Evolutionary conservation across 768 basidiomycete species (phyloP), one percentile per base, ranked within the genome.

Genomic region (Leucosporidium scottii): DNA sequence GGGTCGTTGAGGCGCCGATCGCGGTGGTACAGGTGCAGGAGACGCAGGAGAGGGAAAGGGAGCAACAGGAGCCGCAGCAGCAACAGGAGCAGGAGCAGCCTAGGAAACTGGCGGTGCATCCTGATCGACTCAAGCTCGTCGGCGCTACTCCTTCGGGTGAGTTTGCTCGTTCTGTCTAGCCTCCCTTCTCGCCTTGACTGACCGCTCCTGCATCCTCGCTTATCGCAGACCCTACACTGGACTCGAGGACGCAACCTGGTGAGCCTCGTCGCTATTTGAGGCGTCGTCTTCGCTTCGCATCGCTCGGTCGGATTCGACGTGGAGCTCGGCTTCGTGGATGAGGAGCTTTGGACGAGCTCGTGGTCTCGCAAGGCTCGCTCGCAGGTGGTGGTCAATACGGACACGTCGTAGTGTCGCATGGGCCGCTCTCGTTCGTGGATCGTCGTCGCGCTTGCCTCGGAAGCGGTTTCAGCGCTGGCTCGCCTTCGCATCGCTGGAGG

Each of bases 61-160:
- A 21, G 15, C 20, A 6, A n/a, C n/a, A 12, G 12, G 30, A 20
- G 60, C 20, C 50, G 47, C 9, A 31, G 30, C 17, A 21, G 30
- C 6, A 21, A 5, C 44, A 6, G 39, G n/a, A 12, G 12, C n/a
- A 20, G 59, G 34, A 27, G 13, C 18, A n/a, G 12, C 23, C 39
- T 23, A 47, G 9, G n/a, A 63, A 44, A 27, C n/a, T 31, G 25
- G 60, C 54, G 23, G 59, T 66, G 9, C 65, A 66, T 49, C 65
- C 65, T 23, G 59, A 61, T 59, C 59, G 65, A 44, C 39, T 56
- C 30, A 18, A 23, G 9, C 44, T 66, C 23, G 65, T 59, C 30
- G 51, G 30, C 17, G 50, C 64, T 25, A 36, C 39, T 44, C 39
- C 39, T 17, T 44, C 15, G 13, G 34, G 31, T 1, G 31, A 17